Base-by-base conservation (phyloP, 2,329 filamentous ascomycete genomes). In the Talaromyces albobiverticillius region DNA sequence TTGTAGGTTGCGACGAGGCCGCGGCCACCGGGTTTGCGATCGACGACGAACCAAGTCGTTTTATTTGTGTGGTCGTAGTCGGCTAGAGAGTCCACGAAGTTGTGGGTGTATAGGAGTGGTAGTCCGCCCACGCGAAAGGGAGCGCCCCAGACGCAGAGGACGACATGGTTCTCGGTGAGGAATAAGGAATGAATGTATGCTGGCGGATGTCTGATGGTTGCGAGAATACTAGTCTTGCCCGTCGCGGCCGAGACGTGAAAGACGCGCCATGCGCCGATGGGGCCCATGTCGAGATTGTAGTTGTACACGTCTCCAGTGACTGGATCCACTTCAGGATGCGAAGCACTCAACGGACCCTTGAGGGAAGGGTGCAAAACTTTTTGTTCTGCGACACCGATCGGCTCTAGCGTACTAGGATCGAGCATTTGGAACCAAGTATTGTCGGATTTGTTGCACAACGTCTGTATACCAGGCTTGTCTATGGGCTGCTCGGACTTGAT, bases 111-210 rank as follows among this genome's bases (percentile, higher is more conserved):
- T 0, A 86, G 65, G 9, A 90, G 77, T 13, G 78, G 79, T 1
- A 85, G 56, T 0, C 89, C 89, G 9, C 71, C 74, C 60, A 72
- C 76, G 2, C 73, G 78, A 38, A 84, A 77, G 58, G 86, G 83
- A 0, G 86, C 79, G 14, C 83, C 83, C 62, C 88, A 91, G 1
- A 94, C 72, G 64, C 87, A 91, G 4, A 95, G 73, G 0, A 94
- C 73, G 2, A 92, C 82, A 62, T 86, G 88, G 61, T 85, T 82
- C 14, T 82, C 73, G 0, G 88, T 87, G 23, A 95, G 70, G 62
- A 90, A 90, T 62, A 93, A 80, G 8, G 89, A 93, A 71, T 95
- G 90, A n/a, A 95, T 82, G 62, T 94, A 95, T 0, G 88, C 85
- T 0, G 87, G 67, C 3, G 76, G 73, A 3, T 71, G 68, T 0